A percentile compares a stretch with the other conserved stretches of the same genome.
These are phyloP conservation scores for Acacia pycnantha DNA, from an alignment of 331 rosid species.

Conservation along the genomic window DNA sequence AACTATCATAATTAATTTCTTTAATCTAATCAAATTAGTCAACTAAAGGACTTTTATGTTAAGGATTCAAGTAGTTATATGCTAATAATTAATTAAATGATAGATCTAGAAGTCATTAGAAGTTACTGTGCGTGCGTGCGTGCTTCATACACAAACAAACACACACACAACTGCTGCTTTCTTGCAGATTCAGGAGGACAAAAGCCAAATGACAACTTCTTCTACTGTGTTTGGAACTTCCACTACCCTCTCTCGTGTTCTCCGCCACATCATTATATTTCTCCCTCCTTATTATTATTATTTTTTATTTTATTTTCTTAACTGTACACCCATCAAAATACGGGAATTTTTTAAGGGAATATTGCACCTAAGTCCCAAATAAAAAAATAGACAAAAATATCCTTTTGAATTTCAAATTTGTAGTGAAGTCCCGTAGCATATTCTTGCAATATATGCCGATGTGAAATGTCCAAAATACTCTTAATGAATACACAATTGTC, in stretches of 20 bases:
- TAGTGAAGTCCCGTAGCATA: too few species aligned
- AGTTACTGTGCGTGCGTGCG: neutral
- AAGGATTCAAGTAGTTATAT: too few species aligned
- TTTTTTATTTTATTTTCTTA: neutral
- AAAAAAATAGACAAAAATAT: too few species aligned
- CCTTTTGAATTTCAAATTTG: too few species aligned
- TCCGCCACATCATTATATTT: neutral
- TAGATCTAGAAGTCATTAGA: neutral
- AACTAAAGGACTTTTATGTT: too few species aligned
- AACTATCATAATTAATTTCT: too few species aligned
- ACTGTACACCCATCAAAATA: neutral
- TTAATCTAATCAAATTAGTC: too few species aligned
- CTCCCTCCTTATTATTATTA: neutral
- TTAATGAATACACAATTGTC: too few species aligned
- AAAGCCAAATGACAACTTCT: conserved; percentile 7
- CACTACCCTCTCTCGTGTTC: conserved; percentile 1
- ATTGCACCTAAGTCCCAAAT: too few species aligned
- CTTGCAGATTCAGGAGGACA: conserved; percentile 1
- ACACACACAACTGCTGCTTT: neutral
- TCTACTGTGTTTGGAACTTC: conserved; percentile 4
- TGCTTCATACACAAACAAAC: neutral
- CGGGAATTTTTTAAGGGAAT: too few species aligned
- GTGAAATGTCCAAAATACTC: too few species aligned
- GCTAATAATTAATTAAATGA: neutral
- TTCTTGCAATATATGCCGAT: too few species aligned